These are phyloP conservation scores for Umbellularia californica DNA, from an alignment of 164 flowering plant genomes.

Conservation along the genomic window DNA sequence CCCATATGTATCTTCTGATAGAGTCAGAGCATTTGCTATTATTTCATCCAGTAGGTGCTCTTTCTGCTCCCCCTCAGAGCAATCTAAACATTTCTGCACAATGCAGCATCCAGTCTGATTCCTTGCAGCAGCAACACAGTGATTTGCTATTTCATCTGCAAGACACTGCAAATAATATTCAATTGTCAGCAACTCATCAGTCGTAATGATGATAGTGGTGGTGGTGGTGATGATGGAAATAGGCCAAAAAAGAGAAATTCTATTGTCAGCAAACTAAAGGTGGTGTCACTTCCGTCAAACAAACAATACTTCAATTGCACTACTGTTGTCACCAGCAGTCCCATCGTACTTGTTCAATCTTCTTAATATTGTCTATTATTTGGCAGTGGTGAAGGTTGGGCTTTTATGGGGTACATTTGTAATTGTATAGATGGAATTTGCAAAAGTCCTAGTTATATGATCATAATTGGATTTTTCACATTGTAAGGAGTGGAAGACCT, in stretches of 20 bases:
- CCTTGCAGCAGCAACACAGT: conserved; percentile 58
- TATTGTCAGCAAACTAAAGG: background rate
- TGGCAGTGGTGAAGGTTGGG: too few species aligned
- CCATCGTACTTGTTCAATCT: too few species aligned
- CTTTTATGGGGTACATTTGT: too few species aligned
- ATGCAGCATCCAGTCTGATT: conserved; percentile 72
- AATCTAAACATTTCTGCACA: conserved; percentile 50
- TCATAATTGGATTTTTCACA: too few species aligned
- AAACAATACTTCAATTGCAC: background rate
- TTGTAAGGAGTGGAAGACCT: too few species aligned
- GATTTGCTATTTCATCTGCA: conserved; percentile 40
- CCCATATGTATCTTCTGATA: conserved; percentile 69
- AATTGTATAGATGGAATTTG: too few species aligned
- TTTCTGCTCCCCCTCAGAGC: conserved; percentile 39
- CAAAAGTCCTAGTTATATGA: too few species aligned
- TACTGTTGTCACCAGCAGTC: too few species aligned
- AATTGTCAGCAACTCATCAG: background rate
- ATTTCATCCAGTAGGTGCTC: conserved; percentile 31
- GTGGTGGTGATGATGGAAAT: too few species aligned
- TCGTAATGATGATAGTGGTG: too few species aligned
- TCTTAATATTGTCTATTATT: too few species aligned
- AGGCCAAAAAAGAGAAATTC: background rate
- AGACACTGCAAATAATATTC: conserved; percentile 43
- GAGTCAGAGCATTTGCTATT: conserved; percentile 42
- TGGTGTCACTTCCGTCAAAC: background rate